Evolutionary conservation across 345 rosid species (phyloP), one percentile per base, ranked within the genome.

Genomic region (Citrus inodora): DNA sequence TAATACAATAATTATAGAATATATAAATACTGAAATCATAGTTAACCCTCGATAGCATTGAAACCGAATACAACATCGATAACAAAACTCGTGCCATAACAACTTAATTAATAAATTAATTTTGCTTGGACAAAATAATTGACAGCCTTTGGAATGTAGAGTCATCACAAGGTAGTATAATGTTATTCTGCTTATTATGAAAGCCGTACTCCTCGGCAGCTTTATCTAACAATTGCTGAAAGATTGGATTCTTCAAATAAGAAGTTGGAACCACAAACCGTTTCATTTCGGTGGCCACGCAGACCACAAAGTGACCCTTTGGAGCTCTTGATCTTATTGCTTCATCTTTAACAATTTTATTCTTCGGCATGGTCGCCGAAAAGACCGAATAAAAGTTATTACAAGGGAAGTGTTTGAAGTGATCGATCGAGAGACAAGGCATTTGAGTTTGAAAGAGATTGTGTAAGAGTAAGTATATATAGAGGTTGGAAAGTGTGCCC

Each of bases 281-380:
- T 38, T 28, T 77, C 83, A 77, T 76, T 66, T 80, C 78, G 30
- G 21, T 53, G 10, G 85, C 87, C 55, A 70, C 81, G 65, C 77
- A 85, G 3, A 85, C 87, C 79, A 77, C 85, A 67, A 85, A 85
- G 65, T 85, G 85, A 17, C 87, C 83, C 37, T 61, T 80, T 1
- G 81, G 85, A 33, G 81, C 85, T 68, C 84, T 78, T 53, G 58
- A 53, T 51, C 69, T 72, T 22, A 72, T 67, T 64, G 48, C 65
- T 63, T 64, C 79, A 40, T 4, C 56, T 30, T 65, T 84, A 5
- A 14, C 40, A 33, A 19, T 79, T 71, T 66, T 78, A 42, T 75
- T 83, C 21, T 62, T 62, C 4, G 66, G 35, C 66, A 27, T 62
- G 61, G 27, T 27, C 66, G 28, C 66, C 3, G 66, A 24, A 61